A percentile compares a stretch with the other conserved stretches of the same genome.
Conservation (phyloP, 129 eudicot species). For the Lonicera japonica region DNA sequence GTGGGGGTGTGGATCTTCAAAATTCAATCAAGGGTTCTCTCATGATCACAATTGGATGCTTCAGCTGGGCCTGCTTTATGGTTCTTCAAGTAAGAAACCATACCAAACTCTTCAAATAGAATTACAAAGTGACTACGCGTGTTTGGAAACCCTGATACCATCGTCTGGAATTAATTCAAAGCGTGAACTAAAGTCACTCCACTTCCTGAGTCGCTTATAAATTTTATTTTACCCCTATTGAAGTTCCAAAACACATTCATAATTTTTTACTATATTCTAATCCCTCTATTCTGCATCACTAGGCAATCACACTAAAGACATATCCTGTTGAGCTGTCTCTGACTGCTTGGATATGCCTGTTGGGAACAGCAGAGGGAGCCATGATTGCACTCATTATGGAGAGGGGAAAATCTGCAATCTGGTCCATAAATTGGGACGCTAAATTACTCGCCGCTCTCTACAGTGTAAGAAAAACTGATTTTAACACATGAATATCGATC, state of each 20-base stretch:
- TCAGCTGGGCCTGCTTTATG: conserved; percentile 90
- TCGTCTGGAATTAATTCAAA: too few relatives aligned
- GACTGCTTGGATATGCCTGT: conserved; percentile 89
- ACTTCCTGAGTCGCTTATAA: too few relatives aligned
- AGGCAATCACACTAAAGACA: conserved; percentile 79
- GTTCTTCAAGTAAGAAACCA: conserved; percentile 61
- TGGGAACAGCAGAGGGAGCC: conserved; percentile 73
- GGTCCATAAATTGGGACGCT: conserved; percentile 76
- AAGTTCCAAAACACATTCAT: too few relatives aligned
- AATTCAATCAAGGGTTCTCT: conserved; percentile 72
- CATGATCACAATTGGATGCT: conserved; percentile 67
- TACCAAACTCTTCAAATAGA: not conserved
- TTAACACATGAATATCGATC: too few relatives aligned
- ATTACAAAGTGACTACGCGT: too few relatives aligned
- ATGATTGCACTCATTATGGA: conserved; percentile 76
- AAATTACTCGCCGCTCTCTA: conserved; percentile 69
- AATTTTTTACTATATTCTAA: too few relatives aligned
- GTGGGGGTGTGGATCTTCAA: conserved; percentile 40
- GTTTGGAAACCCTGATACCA: too few relatives aligned
- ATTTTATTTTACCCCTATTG: too few relatives aligned
- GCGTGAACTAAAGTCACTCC: too few relatives aligned
- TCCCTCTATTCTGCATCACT: not conserved
- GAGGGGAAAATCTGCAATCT: conserved; percentile 57
- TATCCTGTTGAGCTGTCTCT: conserved; percentile 94
- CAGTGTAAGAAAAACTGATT: conserved; percentile 52